These are phyloP conservation scores for Nakazawaea wickerhamii DNA, from an alignment of 805 yeast genomes.

Conservation along the genomic window DNA sequence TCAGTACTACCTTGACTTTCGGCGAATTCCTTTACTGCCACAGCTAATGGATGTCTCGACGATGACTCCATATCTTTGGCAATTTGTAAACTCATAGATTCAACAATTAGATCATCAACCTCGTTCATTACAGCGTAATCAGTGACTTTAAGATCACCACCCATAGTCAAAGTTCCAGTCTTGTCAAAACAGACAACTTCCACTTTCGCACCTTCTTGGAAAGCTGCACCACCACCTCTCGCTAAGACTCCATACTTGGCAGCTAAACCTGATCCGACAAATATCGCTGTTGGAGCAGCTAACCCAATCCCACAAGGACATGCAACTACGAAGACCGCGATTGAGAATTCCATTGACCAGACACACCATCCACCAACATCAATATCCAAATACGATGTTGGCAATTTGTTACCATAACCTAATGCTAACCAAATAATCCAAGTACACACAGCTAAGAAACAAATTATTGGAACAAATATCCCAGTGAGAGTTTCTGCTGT, in stretches of 20 bases:
- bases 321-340: conserved; percentile 76
- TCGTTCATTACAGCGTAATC: conserved; percentile 33
- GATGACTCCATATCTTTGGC: conserved; percentile 55
- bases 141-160: conserved; percentile 54
- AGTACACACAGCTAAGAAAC: conserved; percentile 51
- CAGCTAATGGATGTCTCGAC: conserved; percentile 66
- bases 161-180: conserved; percentile 69
- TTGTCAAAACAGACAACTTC: conserved; percentile 70
- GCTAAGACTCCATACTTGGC: conserved; percentile 74
- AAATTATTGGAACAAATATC: conserved; percentile 67
- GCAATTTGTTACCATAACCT: conserved; percentile 50
- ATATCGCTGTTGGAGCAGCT: conserved; percentile 81
- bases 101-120: conserved; percentile 15
- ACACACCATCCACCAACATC: conserved; percentile 71
- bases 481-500: conserved; percentile 66
- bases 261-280: conserved; percentile 75
- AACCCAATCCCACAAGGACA: conserved; percentile 85
- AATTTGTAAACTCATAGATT: conserved; percentile 35
- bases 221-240: conserved; percentile 78
- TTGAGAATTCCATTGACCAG: conserved; percentile 74
- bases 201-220: conserved; percentile 66
- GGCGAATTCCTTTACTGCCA: conserved; percentile 45
- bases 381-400: conserved; percentile 49
- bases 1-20: conserved; percentile 11
- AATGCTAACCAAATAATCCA: conserved; percentile 67